phyloP scores from a whole-genome alignment of 306 rosid species.

The Prosopis cineraria region DNA sequence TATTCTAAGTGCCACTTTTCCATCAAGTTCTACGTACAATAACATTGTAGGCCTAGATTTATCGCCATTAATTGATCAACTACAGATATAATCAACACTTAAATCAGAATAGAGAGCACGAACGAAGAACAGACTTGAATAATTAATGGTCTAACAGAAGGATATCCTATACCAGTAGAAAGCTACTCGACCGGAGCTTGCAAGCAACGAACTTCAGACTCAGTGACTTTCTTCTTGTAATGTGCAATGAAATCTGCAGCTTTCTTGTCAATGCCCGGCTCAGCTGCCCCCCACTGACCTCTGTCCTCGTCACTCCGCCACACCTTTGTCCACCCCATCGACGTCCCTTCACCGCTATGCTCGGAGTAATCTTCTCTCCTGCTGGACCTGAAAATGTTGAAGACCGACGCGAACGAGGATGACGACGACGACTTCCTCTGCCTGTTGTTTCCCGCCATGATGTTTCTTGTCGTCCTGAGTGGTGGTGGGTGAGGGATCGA shows the following conservation, averaged over 20 bases:
- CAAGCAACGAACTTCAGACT: constrained; percentile 34
- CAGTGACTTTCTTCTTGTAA: constrained; percentile 42
- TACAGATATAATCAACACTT: constrained; percentile 30
- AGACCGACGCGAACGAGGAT: constrained; percentile 52
- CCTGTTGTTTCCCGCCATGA: constrained; percentile 56
- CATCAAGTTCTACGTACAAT: background rate
- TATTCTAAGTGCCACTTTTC: background rate
- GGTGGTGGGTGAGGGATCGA: too few species aligned
- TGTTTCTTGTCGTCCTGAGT: too few species aligned
- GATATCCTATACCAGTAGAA: too few species aligned
- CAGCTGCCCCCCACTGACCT: constrained; percentile 57
- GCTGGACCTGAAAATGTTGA: constrained; percentile 60
- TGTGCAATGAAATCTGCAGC: constrained; percentile 49
- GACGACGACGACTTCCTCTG: constrained; percentile 61
- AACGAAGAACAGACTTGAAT: constrained; percentile 5
- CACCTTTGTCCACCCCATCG: constrained; percentile 42
- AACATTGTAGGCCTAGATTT: constrained; percentile 9
- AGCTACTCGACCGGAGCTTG: constrained; percentile 29
- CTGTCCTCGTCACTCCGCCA: constrained; percentile 79
- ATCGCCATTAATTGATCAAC: constrained; percentile 11
- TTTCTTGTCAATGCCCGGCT: constrained; percentile 54
- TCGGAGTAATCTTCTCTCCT: constrained; percentile 27
- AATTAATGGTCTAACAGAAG: background rate
- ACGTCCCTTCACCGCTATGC: constrained; percentile 29
- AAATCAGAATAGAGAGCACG: background rate